These are phyloP conservation scores for Didymosphaeria variabile DNA, from an alignment of 2,329 filamentous ascomycete genomes.

Conservation along the genomic window DNA sequence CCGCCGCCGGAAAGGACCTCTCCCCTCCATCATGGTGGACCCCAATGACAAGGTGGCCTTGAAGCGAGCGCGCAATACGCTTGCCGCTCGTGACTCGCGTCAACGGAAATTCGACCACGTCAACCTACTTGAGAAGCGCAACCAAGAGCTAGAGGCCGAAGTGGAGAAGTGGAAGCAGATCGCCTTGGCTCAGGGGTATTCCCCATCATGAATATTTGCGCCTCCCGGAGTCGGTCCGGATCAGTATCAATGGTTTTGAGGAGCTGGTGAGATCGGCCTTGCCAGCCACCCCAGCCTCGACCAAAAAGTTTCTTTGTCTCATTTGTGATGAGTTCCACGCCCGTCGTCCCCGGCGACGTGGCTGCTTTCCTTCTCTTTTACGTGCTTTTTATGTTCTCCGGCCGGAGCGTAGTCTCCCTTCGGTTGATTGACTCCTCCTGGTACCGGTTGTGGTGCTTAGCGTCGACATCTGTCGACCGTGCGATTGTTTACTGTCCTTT, in stretches of 20 bases:
- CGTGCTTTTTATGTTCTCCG: constrained; percentile 14
- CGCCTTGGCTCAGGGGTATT: constrained; percentile 50
- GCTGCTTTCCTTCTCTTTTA: background rate
- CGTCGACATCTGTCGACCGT: constrained; percentile 1
- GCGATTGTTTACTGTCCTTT: constrained; percentile 17
- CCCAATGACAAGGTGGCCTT: constrained; percentile 77
- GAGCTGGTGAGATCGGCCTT: constrained; percentile 48
- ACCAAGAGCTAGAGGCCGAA: constrained; percentile 70
- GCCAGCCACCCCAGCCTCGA: constrained; percentile 38
- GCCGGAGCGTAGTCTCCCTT: constrained; percentile 48
- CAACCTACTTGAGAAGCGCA: constrained; percentile 76
- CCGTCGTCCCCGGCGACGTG: constrained; percentile 5
- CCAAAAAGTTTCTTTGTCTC: constrained; percentile 37
- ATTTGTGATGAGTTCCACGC: constrained; percentile 11
- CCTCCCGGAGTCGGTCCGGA: constrained; percentile 36
- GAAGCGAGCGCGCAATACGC: constrained; percentile 93
- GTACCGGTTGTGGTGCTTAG: constrained; percentile 29
- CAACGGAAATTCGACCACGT: constrained; percentile 83
- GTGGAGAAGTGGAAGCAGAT: constrained; percentile 54
- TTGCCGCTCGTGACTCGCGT: constrained; percentile 92
- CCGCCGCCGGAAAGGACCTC: constrained; percentile 80
- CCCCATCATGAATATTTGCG: constrained; percentile 44
- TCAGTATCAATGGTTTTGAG: constrained; percentile 31
- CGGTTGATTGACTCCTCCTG: constrained; percentile 51
- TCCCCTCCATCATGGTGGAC: constrained; percentile 82